Conservation (phyloP, 1,139 yeast species). For the Blastobotrys indianensis region DNA sequence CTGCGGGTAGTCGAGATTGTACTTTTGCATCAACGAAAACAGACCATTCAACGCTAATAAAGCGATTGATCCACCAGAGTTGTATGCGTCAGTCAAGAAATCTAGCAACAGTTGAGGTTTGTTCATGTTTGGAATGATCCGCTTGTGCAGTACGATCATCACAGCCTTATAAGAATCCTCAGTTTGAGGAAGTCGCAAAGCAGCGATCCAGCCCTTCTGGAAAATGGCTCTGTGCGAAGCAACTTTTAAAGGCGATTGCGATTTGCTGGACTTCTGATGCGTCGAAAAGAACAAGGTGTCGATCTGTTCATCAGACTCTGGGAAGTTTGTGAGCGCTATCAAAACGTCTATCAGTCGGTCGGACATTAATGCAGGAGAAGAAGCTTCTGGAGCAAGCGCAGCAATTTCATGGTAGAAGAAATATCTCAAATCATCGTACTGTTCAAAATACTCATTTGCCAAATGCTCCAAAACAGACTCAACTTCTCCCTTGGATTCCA, state of each 20-base stretch:
- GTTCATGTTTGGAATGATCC: conserved; percentile 74
- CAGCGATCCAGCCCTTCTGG: conserved; percentile 60
- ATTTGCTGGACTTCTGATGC: conserved; percentile 39
- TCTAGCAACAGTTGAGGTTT: conserved; percentile 87
- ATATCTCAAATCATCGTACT: conserved; percentile 35
- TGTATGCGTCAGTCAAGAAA: conserved; percentile 81
- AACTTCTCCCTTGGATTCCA: conserved; percentile 26
- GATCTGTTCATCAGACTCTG: conserved; percentile 28
- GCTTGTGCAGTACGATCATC: conserved; percentile 67
- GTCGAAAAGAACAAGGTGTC: conserved; percentile 33
- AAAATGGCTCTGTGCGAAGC: conserved; percentile 57
- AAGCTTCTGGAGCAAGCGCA: conserved; percentile 12
- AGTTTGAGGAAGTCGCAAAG: conserved; percentile 46
- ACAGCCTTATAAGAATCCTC: conserved; percentile 60
- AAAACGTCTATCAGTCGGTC: conserved; percentile 13
- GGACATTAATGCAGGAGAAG: conserved; percentile 10
- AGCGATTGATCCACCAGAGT: conserved; percentile 63
- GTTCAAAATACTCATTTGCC: conserved; percentile 46
- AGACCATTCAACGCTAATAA: conserved; percentile 82
- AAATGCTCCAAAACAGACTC: conserved; percentile 57
- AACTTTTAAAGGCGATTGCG: conserved; percentile 44
- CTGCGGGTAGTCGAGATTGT: conserved; percentile 88
- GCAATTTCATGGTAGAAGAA: conserved; percentile 24
- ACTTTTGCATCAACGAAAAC: conserved; percentile 74
- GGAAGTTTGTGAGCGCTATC: conserved; percentile 16